These are phyloP conservation scores for Ascochyta lentis DNA, from an alignment of 2,329 filamentous ascomycete species.

Conservation along the genomic window DNA sequence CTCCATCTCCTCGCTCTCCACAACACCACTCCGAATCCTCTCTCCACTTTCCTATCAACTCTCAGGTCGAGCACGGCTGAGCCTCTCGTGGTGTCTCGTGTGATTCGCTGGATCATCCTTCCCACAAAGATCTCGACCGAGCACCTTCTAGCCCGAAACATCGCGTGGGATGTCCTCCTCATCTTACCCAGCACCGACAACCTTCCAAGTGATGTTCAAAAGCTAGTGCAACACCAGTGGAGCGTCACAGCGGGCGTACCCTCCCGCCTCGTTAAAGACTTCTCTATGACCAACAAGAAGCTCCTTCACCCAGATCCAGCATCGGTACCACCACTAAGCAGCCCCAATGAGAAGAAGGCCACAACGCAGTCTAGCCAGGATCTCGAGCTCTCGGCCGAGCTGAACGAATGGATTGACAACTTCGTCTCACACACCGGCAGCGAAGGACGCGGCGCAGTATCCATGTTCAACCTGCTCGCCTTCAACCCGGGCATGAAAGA, in stretches of 20 bases:
- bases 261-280: slow-evolving; percentile 49
- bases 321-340: slow-evolving; percentile 48
- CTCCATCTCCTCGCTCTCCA: slow-evolving; percentile 56
- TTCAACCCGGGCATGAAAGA: slow-evolving; percentile 61
- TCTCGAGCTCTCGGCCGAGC: slow-evolving; percentile 61
- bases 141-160: slow-evolving; percentile 50
- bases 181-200: slow-evolving; percentile 45
- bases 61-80: slow-evolving; percentile 43
- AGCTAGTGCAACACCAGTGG: slow-evolving; percentile 43
- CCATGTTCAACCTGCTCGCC: slow-evolving; percentile 69
- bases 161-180: slow-evolving; percentile 58
- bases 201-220: slow-evolving; percentile 36
- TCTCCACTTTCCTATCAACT: slow-evolving; percentile 49
- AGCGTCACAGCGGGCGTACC: slow-evolving; percentile 54
- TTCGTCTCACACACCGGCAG: slow-evolving; percentile 28
- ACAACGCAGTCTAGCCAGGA: slow-evolving; percentile 53
- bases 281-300: slow-evolving; percentile 45
- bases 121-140: slow-evolving; percentile 53
- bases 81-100: slow-evolving; percentile 53
- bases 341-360: slow-evolving; percentile 20
- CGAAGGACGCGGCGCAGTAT: slow-evolving; percentile 55
- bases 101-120: slow-evolving; percentile 59
- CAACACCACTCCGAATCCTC: slow-evolving; percentile 41
- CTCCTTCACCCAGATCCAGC: slow-evolving; percentile 48
- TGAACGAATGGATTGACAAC: slow-evolving; percentile 58